These are phyloP conservation scores for Tolypocladium paradoxum DNA, from an alignment of 2,329 filamentous ascomycete species.

Conservation along the genomic window DNA sequence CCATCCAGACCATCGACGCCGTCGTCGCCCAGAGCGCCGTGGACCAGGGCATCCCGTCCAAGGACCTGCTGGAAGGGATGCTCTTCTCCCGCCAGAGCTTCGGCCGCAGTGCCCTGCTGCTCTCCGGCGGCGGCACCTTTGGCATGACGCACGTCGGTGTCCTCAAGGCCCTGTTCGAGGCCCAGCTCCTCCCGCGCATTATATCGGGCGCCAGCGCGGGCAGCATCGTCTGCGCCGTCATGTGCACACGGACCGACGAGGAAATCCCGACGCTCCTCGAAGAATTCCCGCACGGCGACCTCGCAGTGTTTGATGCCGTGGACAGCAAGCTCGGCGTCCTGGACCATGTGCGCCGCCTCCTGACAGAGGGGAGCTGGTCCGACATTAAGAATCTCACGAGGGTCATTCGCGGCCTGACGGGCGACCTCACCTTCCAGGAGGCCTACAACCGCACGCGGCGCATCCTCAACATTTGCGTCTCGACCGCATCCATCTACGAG, in stretches of 20 bases:
- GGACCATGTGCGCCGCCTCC: conserved; percentile 57
- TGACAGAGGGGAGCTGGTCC: conserved; percentile 76
- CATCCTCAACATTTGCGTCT: conserved; percentile 90
- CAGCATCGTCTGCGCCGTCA: conserved; percentile 72
- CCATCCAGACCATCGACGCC: conserved; percentile 60
- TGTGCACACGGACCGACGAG: conserved; percentile 68
- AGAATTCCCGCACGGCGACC: conserved; percentile 66
- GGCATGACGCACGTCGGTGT: conserved; percentile 91
- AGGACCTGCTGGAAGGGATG: conserved; percentile 54
- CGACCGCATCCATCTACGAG: conserved; percentile 77
- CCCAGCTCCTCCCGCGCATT: conserved; percentile 67
- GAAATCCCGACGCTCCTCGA: conserved; percentile 62
- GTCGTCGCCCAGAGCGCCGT: conserved; percentile 52
- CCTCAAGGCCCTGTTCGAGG: conserved; percentile 68
- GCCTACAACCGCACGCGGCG: conserved; percentile 89
- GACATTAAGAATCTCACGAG: conserved; percentile 72
- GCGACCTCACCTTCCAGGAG: conserved; percentile 90
- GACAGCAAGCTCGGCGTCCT: conserved; percentile 49
- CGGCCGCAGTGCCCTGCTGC: conserved; percentile 69
- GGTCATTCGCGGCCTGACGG: conserved; percentile 72
- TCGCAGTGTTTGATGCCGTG: conserved; percentile 66
- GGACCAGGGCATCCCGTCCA: conserved; percentile 45
- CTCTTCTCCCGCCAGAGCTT: conserved; percentile 67
- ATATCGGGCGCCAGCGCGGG: conserved; percentile 82
- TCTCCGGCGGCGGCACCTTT: conserved; percentile 81